phyloP scores from a whole-genome alignment of 2,329 filamentous ascomycete genomes.

The Akanthomyces lecanii region DNA sequence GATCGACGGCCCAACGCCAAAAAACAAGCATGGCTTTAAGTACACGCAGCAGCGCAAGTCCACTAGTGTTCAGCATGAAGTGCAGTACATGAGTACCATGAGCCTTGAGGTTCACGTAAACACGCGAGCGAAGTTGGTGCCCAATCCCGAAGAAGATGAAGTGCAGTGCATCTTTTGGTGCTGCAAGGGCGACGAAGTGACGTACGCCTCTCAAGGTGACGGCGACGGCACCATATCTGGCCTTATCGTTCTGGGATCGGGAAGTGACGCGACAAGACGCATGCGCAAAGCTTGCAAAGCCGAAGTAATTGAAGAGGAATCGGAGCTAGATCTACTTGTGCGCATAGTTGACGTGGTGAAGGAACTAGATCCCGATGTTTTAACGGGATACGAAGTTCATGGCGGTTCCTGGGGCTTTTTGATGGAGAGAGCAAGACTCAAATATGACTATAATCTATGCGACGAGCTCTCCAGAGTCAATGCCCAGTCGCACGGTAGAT shows the following conservation, averaged over 20 bases:
- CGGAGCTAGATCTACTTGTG: constrained; percentile 80
- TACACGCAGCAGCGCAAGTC: constrained; percentile 73
- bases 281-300: constrained; percentile 58
- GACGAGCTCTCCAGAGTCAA: constrained; percentile 91
- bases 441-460: constrained; percentile 87
- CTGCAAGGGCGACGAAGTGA: constrained; percentile 69
- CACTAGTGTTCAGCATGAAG: constrained; percentile 75
- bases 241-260: constrained; percentile 66
- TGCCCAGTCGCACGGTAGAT: constrained; percentile 73
- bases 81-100: constrained; percentile 95
- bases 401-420: constrained; percentile 93
- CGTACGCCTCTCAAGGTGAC: constrained; percentile 28
- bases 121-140: constrained; percentile 72
- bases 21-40: constrained; percentile 76
- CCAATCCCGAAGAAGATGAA: constrained; percentile 87
- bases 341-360: constrained; percentile 85
- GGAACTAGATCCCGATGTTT: constrained; percentile 78
- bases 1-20: constrained; percentile 83
- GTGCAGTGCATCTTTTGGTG: constrained; percentile 89
- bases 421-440: constrained; percentile 79
- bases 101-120: constrained; percentile 91
- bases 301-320: constrained; percentile 68
- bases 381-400: constrained; percentile 94
- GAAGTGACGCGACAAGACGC: constrained; percentile 53
- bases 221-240: constrained; percentile 57